Evolutionary conservation across 2,329 filamentous ascomycete species (phyloP), one percentile per base, ranked within the genome.

Genomic region (Aspergillus sp.): DNA sequence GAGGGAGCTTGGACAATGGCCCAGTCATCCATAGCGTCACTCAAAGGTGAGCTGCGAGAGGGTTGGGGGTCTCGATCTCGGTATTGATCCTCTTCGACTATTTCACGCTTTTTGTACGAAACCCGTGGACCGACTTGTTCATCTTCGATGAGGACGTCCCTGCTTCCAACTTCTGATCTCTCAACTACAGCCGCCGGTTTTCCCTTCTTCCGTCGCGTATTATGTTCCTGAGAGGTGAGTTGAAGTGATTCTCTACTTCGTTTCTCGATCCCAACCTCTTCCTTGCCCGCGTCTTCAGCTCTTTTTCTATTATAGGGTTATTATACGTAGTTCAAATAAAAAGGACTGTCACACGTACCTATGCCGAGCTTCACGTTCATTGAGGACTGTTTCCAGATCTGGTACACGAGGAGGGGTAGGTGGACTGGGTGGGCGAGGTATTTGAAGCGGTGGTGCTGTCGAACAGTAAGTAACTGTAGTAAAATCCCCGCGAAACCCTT

Each of bases 1-100:
- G 91, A 89, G 1, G 90, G 91, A 39, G 96, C 88, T 73, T 96
- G 91, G 38, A 96, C 83, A 61, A 96, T 89, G 53, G 85, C 83
- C 90, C 91, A 96, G 67, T 85, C 89, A 62, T 85, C 86, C 36
- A 89, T 91, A 17, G 85, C 47, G 32, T 59, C 51, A 17, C 50
- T 41, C 3, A 38, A n/a, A 26, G 45, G 34, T 3, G 47, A 89
- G 65, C 89, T 84, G 71, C 83, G 89, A 89, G 67, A 87, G 83
- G 60, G 84, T 30, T 89, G 85, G 42, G 85, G 80, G 34, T 83
- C 85, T 69, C 90, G 89, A 42, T 88, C 85, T 45, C 86, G 83
- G 72, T 88, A 87, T 64, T 82, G 84, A 12, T 84, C 83, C 68
- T 86, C 85, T 44, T 75, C 72, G 9, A 80, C 76, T 53, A 83